Conservation (phyloP, 768 basidiomycete genomes). For the Serendipita sp. region DNA sequence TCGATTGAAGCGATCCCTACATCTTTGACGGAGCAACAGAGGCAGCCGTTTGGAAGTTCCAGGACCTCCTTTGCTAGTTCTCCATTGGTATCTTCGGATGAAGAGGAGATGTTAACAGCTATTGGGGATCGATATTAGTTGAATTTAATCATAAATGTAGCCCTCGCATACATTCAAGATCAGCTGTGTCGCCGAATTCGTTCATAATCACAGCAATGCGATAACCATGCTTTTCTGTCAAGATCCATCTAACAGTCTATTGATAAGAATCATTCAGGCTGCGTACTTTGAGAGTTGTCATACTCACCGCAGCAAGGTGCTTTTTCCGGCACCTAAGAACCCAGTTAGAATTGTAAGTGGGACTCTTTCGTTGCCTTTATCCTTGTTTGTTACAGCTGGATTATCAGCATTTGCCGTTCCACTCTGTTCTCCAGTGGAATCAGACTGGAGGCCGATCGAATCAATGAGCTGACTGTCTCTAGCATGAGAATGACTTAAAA, state of each 20-base stretch:
- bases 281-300: background rate
- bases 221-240: slow-evolving; percentile 88
- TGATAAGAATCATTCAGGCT: background rate
- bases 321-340: slow-evolving; percentile 90
- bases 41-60: slow-evolving; percentile 86
- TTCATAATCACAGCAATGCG: slow-evolving; percentile 98
- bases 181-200: slow-evolving; percentile 92
- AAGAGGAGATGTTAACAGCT: slow-evolving; percentile 64
- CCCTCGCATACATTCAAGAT: slow-evolving; percentile 63
- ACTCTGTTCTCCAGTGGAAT: background rate
- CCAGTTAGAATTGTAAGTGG: slow-evolving; percentile 92
- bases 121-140: slow-evolving; percentile 14
- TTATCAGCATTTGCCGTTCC: background rate
- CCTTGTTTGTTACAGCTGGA: background rate
- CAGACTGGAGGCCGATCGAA: slow-evolving; percentile 8
- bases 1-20: slow-evolving; percentile 86
- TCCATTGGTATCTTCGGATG: slow-evolving; percentile 37
- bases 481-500: no score
- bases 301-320: slow-evolving; percentile 70
- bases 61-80: slow-evolving; percentile 71
- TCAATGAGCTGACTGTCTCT: background rate
- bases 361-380: slow-evolving; percentile 25
- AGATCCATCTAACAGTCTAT: slow-evolving; percentile 43
- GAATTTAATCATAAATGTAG: background rate
- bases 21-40: slow-evolving; percentile 98